Conservation (phyloP, 208 protist genomes). For the Tritrichomonas foetus region DNA sequence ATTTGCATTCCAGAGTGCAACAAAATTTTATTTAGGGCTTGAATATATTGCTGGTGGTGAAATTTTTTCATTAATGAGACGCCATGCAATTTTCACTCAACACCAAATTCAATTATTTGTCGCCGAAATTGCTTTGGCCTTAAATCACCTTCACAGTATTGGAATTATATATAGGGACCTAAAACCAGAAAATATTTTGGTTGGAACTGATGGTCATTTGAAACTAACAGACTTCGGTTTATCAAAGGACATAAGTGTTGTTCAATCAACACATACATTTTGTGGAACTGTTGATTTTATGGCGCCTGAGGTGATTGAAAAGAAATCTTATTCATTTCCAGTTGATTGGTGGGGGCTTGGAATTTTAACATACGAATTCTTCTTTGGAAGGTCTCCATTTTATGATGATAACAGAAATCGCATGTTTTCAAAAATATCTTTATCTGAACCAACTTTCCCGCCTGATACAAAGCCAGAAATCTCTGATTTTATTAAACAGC, state of each 20-base stretch:
- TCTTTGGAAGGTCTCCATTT: neutral
- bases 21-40: conserved; percentile 17
- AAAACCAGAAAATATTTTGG: conserved; percentile 41
- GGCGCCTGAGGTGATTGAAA: neutral
- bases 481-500: conserved; percentile 16
- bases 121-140: conserved; percentile 17
- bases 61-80: neutral
- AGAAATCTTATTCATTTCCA: neutral
- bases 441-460: neutral
- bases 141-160: conserved; percentile 37
- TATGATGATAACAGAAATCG: neutral
- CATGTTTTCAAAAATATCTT: neutral
- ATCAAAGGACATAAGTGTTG: neutral
- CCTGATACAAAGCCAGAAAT: neutral
- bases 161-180: conserved; percentile 38
- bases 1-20: neutral
- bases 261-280: neutral
- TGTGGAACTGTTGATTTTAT: conserved; percentile 36
- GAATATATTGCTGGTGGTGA: conserved; percentile 14
- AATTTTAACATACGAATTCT: conserved; percentile 33
- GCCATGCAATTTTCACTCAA: neutral
- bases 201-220: neutral
- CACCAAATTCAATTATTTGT: neutral
- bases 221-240: conserved; percentile 40
- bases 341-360: conserved; percentile 40